Evolutionary conservation across 495 filamentous ascomycete species (phyloP), one percentile per base, ranked within the genome.

Genomic region (Aeminium ludgeri): DNA sequence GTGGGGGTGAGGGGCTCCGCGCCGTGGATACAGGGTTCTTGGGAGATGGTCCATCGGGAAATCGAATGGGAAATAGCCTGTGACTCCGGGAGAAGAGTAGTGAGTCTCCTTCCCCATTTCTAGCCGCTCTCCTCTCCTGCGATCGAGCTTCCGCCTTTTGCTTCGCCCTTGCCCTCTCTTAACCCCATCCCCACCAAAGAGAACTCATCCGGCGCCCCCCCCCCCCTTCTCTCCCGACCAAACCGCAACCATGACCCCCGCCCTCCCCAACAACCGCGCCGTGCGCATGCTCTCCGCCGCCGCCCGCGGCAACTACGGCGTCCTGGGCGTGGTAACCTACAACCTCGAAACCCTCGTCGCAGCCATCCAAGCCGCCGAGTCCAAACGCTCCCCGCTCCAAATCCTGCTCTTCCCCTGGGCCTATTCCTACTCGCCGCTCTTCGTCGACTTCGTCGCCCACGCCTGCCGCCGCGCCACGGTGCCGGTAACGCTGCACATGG

Each of bases 331-430:
- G 1, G 72, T 83, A 77, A 63, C 79, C 66, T 91, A 91, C 72
- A 86, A 86, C 65, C 68, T 84, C 54, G 81, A 86, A 64, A 75
- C 74, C 51, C 80, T 86, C 58, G 70, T 86, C 35, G 83, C 80
- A 18, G 76, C 76, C 1, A 76, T 91, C 41, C 73, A 69, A 49
- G 83, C 82, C 3, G 83, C 82, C 41, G 79, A 84, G 60, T 65
- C 69, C 20, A 78, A 81, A 37, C 61, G 63, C 40, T 82, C 80
- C 0, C 79, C 83, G 0, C 74, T 78, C 43, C 82, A 85, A 72
- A 72, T 91, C 52, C 75, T 82, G 25, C 76, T 91, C 57, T 87
- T 91, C 63, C 83, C 83, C 39, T 91, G 83, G 83, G 80, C 82
- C 0, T 58, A 81, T 58, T 60, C 73, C 63, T 84, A 83, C 61